Evolutionary conservation across 495 filamentous ascomycete species (phyloP), one percentile per base, ranked within the genome.

Genomic region (Penicillium argentinense): DNA sequence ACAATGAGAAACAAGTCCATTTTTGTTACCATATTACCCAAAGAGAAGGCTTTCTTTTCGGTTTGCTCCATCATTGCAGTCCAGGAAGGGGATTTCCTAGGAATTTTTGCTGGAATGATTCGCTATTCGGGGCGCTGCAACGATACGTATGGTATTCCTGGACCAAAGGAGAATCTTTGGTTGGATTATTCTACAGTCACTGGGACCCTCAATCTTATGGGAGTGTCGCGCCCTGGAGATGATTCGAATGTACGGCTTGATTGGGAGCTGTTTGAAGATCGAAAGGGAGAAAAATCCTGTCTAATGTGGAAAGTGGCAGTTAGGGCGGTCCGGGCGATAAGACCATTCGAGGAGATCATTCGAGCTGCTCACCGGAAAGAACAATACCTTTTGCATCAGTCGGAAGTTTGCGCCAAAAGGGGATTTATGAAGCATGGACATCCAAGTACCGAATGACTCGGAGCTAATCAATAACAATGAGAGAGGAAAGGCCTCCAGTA

Each of bases 271-370:
- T 19, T 39, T n/a, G 36, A 39, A 19, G 19, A 39, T 19, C 36
- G 8, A 14, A 39, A 39, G 5, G 36, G 22, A 39, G 36, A 8
- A 19, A 33, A 16, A 3, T n/a, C 5, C 2, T n/a, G 17, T 42
- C 39, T 42, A 23, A 14, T 28, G 25, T 42, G 39, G 39, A 28
- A 17, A 30, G 39, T 42, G 23, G 8, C 39, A 16, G 39, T 19
- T 16, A 17, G 27, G 27, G 39, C 39, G 27, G n/a, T 27, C 29
- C 39, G 39, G 11, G 39, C 5, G 19, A 42, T 42, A 9, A 12
- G 29, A 29, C 39, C 39, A 29, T 42, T 42, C 29, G 39, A 42
- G 29, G 39, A 42, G 29, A 2, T 42, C 21, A 26, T 42, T 42
- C 39, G 39, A 13, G 39, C 23, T 42, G 39, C 39, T 42, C 39